Evolutionary conservation across 2,329 filamentous ascomycete genomes (phyloP), one percentile per base, ranked within the genome.

Genomic region (Cladosporium austrohemisphaericum): DNA sequence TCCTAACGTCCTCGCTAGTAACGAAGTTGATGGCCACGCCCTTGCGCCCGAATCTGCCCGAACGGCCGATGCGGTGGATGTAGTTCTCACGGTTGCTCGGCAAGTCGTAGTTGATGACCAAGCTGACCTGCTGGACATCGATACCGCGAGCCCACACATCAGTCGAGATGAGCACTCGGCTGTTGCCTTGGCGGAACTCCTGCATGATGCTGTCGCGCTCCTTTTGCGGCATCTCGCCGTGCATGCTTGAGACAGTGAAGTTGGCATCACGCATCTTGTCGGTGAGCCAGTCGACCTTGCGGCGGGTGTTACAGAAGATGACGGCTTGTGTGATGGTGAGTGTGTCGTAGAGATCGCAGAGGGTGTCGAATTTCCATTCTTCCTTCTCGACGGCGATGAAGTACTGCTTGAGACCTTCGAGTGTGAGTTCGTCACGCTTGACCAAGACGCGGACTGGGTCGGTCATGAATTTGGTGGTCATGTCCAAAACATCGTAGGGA

Each of bases 1-100:
- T 97, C 74, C 92, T 90, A 68, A 98, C 93, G 76, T 98, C 93
- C 62, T 98, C 93, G 66, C 90, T 89, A 56, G 92, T 97, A 72
- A 98, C 93, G 73, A 98, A 98, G 88, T 98, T 98, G 83, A 98
- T 98, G 68, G 93, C 93, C 73, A 98, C 93, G 86, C 93, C 93
- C 86, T 98, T 98, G 75, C 93, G 90, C 75, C 93, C 93, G 79
- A 98, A 98, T 80, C 93, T 91, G 78, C 93, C 93, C 79, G 91
- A 91, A 84, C 93, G 92, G 83, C 93, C 93, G 69, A 98, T 98
- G 72, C 93, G 88, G 78, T 98, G 93, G 69, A 98, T 98, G 84
- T 98, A 98, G 84, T 97, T 98, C 80, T 98, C 93, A 68, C 92
- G 90, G 83, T 97, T 97, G 75, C 90, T 88, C 62, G 93, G 93